A percentile compares a stretch with the other conserved stretches of the same genome.
Conservation (phyloP, 2,329 filamentous ascomycete genomes). For the Purpureocillium lavendulum region DNA sequence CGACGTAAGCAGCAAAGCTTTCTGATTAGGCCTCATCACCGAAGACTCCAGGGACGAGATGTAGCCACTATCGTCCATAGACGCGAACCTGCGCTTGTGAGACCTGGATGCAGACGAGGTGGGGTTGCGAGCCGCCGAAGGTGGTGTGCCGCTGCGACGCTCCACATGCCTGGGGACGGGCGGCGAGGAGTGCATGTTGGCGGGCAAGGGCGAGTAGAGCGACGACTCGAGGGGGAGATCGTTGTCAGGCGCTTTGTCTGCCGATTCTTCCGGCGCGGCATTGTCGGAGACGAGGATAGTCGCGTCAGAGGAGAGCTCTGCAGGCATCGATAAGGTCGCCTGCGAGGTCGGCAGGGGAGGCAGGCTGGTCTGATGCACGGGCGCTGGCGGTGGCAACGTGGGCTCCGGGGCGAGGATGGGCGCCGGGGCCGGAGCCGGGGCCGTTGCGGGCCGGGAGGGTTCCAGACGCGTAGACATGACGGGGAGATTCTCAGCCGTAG, state of each 20-base stretch:
- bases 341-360: slow-evolving; percentile 30
- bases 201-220: slow-evolving; percentile 61
- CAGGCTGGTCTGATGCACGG: slow-evolving; percentile 27
- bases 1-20: slow-evolving; percentile 60
- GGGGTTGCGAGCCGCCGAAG: slow-evolving; percentile 53
- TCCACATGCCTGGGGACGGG: slow-evolving; percentile 57
- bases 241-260: slow-evolving; percentile 32
- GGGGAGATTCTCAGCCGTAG: slow-evolving; percentile 47
- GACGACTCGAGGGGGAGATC: slow-evolving; percentile 36
- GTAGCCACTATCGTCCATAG: slow-evolving; percentile 89
- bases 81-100: slow-evolving; percentile 68
- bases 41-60: slow-evolving; percentile 95
- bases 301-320: slow-evolving; percentile 67
- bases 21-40: slow-evolving; percentile 62
- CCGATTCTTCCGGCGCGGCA: slow-evolving; percentile 41
- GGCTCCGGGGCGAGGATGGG: slow-evolving; percentile 42
- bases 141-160: slow-evolving; percentile 65
- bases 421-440: slow-evolving; percentile 35
- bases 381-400: slow-evolving; percentile 36
- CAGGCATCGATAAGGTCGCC: slow-evolving; percentile 29
- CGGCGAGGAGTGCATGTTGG: slow-evolving; percentile 81
- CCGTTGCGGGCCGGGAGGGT: slow-evolving; percentile 33
- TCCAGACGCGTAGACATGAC: slow-evolving; percentile 51
- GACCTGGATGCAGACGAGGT: slow-evolving; percentile 57
- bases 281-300: slow-evolving; percentile 67